Evolutionary conservation across 169 alveolate genomes (phyloP).

Genomic region (Cryptosporidium bovis): DNA sequence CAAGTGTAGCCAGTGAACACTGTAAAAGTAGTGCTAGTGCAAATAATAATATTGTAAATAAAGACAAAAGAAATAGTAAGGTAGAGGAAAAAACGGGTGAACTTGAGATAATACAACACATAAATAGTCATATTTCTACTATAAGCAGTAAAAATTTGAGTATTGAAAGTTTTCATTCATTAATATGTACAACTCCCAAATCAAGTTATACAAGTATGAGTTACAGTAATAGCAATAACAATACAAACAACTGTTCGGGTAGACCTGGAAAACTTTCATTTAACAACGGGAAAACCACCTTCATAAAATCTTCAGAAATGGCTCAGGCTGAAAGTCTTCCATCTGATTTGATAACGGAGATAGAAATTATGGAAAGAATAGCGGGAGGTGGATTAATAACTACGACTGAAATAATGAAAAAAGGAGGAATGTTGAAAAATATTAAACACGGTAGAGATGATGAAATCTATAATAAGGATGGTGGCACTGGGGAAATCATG

Average conservation of each 20-base stretch:
- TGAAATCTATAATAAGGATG: no score
- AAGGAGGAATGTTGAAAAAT: no score
- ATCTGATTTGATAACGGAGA: constrained; percentile 21
- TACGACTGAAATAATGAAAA: no score
- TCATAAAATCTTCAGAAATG: constrained; percentile 4
- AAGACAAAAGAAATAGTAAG: neutral
- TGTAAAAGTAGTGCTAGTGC: neutral
- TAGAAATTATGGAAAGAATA: constrained; percentile 2
- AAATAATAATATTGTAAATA: neutral
- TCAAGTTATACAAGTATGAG: no score
- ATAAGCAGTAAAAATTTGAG: constrained; percentile 31
- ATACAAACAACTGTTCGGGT: no score
- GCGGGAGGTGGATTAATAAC: neutral
- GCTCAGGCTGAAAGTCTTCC: constrained; percentile 1
- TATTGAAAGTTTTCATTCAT: constrained; percentile 41
- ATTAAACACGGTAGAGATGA: no score
- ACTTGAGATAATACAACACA: constrained; percentile 46
- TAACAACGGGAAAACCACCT: neutral
- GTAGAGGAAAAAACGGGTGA: neutral
- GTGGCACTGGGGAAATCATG: no score
- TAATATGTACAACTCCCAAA: constrained; percentile 36
- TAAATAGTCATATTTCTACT: constrained; percentile 41
- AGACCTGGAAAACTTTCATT: no score
- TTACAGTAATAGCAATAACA: no score
- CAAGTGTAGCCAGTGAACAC: neutral